A percentile compares a stretch with the other conserved stretches of the same genome.
Conservation (phyloP, 2,329 filamentous ascomycete species). For the Calonectria honghensis region DNA sequence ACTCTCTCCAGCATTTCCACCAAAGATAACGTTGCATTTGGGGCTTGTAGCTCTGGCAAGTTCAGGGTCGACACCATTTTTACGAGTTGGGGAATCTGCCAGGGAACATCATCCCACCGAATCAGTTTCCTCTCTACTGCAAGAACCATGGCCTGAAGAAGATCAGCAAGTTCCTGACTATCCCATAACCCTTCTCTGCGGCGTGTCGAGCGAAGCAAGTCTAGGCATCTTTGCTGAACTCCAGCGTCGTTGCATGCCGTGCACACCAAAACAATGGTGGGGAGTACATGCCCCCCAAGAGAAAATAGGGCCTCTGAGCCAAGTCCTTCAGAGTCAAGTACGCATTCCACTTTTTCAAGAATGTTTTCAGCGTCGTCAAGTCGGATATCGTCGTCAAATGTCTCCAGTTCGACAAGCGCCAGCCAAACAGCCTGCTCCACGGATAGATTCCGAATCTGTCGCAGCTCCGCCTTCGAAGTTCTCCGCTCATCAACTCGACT, state of each 20-base stretch:
- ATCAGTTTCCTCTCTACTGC: not conserved
- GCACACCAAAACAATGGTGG: not conserved
- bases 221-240: not conserved
- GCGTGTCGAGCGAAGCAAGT: not conserved
- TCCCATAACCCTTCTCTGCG: conserved; percentile 25
- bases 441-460: not conserved
- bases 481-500: not conserved
- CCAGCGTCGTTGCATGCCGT: not conserved
- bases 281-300: not conserved
- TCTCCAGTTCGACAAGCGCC: not conserved
- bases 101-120: not conserved
- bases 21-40: not conserved
- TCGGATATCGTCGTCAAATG: not conserved
- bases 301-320: not conserved
- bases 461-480: not conserved
- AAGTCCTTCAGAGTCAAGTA: not conserved
- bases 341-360: not conserved
- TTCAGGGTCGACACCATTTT: not conserved
- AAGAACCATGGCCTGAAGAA: not conserved
- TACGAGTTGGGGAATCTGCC: not conserved
- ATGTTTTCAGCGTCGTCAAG: not conserved
- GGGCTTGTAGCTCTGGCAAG: not conserved
- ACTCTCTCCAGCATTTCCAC: not conserved
- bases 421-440: not conserved
- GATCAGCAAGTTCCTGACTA: not conserved